Percentiles rank a stretch among this genome's conserved stretches.
These are phyloP conservation scores for Curvularia verruculosa DNA, from an alignment of 2,329 filamentous ascomycete genomes.

Conservation along the genomic window DNA sequence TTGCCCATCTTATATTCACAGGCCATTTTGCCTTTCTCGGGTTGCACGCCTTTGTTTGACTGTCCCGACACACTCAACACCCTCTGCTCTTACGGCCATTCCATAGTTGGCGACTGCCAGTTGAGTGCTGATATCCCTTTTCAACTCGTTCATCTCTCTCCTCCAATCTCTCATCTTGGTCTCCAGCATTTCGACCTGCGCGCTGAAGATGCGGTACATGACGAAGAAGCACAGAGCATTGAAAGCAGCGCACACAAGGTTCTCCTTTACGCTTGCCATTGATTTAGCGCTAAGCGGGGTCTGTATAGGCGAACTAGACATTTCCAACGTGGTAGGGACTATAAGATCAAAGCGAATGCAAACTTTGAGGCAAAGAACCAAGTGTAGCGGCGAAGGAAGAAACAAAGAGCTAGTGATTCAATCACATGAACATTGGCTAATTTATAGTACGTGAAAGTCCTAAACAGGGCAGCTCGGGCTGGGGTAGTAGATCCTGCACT, in stretches of 20 bases:
- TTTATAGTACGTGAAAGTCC: neutral
- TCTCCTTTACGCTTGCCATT: neutral
- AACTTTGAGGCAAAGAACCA: neutral
- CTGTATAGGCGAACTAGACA: neutral
- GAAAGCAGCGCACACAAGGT: neutral
- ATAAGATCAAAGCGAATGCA: neutral
- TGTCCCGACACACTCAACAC: neutral
- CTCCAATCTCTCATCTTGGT: neutral
- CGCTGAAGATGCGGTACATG: conserved; percentile 4
- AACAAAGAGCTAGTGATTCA: too few species aligned
- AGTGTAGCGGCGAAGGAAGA: neutral
- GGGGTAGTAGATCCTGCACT: neutral
- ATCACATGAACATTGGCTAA: neutral
- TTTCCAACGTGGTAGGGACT: neutral
- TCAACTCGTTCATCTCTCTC: neutral
- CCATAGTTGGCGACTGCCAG: neutral
- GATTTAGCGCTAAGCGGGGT: neutral
- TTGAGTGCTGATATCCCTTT: neutral
- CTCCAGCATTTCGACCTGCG: neutral
- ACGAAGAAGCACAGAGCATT: conserved; percentile 3
- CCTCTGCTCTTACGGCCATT: neutral
- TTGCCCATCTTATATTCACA: neutral
- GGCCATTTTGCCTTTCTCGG: neutral
- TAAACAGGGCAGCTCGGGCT: neutral
- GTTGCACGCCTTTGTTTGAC: neutral